Percentiles rank a stretch among this genome's conserved stretches.
Conservation (phyloP, 805 yeast genomes). For the Clavispora phyllophila region DNA sequence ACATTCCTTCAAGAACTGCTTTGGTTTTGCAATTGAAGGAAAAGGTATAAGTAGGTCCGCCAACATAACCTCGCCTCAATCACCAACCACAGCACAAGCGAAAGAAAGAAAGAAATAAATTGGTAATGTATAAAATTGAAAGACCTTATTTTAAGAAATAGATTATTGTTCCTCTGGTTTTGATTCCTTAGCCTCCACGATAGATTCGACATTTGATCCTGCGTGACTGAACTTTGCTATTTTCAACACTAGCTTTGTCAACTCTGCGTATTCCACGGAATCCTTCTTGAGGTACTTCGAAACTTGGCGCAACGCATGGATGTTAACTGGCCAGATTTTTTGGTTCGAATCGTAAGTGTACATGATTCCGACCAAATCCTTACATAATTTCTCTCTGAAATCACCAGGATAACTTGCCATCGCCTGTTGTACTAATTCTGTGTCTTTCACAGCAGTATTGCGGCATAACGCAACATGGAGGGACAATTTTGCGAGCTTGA, state of each 20-base stretch:
- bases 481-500: constrained; percentile 25
- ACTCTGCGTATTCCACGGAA: constrained; percentile 8
- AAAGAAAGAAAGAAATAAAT: no score
- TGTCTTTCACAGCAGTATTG: constrained; percentile 6
- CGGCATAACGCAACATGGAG: constrained; percentile 21
- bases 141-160: not conserved
- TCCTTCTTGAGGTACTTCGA: constrained; percentile 7
- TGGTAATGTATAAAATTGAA: no score
- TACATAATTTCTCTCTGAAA: constrained; percentile 23
- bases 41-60: constrained; percentile 12
- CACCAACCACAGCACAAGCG: no score
- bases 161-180: not conserved
- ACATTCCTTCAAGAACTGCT: constrained; percentile 69
- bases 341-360: constrained; percentile 31
- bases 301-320: constrained; percentile 29
- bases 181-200: not conserved
- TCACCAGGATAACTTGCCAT: constrained; percentile 20
- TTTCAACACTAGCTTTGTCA: constrained; percentile 5
- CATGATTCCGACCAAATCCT: constrained; percentile 35
- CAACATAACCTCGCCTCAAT: no score
- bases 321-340: constrained; percentile 31
- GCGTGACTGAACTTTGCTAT: not conserved
- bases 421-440: constrained; percentile 18
- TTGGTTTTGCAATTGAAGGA: constrained; percentile 34
- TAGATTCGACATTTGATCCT: not conserved